These are phyloP conservation scores for Obba rivulosa DNA, from an alignment of 768 basidiomycete genomes.

Conservation along the genomic window DNA sequence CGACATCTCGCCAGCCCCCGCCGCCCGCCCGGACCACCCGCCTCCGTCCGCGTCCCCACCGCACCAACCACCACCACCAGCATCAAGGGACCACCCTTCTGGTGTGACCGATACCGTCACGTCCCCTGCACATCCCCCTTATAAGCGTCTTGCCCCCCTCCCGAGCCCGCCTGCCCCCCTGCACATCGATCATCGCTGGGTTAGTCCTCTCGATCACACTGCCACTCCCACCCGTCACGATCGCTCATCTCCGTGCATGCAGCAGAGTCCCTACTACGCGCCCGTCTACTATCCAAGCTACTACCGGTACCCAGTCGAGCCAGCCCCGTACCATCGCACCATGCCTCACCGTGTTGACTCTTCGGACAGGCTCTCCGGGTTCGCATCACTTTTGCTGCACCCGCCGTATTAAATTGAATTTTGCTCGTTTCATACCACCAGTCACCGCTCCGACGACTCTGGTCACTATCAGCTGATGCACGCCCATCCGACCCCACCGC, in stretches of 20 bases:
- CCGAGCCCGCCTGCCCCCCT: background rate
- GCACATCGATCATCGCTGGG: slow-evolving; percentile 15
- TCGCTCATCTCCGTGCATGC: slow-evolving; percentile 7
- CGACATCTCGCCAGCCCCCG: slow-evolving; percentile 10
- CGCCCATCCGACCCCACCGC: slow-evolving; percentile 40
- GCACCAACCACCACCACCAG: background rate
- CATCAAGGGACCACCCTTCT: background rate
- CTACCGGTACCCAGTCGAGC: slow-evolving; percentile 15
- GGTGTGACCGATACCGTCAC: background rate
- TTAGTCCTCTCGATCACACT: slow-evolving; percentile 11
- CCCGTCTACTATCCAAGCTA: slow-evolving; percentile 11
- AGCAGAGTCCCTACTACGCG: background rate
- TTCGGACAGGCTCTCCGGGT: slow-evolving; percentile 21
- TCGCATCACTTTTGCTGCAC: slow-evolving; percentile 30
- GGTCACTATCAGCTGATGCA: slow-evolving; percentile 32
- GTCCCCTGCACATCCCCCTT: slow-evolving; percentile 1
- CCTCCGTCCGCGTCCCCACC: slow-evolving; percentile 6
- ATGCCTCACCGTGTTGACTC: slow-evolving; percentile 51
- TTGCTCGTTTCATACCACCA: slow-evolving; percentile 14
- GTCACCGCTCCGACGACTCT: slow-evolving; percentile 33
- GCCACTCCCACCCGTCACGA: slow-evolving; percentile 10
- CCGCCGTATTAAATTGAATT: slow-evolving; percentile 17
- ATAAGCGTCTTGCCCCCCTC: background rate
- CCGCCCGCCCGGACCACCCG: slow-evolving; percentile 7
- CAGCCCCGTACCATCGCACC: slow-evolving; percentile 16